phyloP scores from a whole-genome alignment of 2,329 filamentous ascomycete genomes.

The Trichoderma afroharzianum region DNA sequence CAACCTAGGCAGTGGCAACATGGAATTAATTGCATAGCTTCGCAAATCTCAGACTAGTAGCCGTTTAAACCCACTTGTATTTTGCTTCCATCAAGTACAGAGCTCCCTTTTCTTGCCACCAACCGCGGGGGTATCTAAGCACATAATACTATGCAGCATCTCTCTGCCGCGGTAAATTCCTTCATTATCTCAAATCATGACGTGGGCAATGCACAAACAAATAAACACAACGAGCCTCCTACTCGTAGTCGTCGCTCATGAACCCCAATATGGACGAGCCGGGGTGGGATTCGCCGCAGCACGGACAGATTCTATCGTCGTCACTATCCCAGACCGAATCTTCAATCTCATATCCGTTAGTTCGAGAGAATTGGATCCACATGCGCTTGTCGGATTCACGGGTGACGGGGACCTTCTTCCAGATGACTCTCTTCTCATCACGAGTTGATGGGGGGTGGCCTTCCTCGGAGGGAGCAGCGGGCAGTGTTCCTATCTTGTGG shows the following conservation, averaged over 20 bases:
- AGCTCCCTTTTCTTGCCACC: conserved; percentile 9
- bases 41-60: neutral
- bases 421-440: conserved; percentile 45
- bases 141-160: conserved; percentile 14
- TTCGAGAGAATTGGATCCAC: conserved; percentile 48
- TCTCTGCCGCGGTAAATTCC: conserved; percentile 10
- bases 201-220: neutral
- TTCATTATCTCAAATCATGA: conserved; percentile 14
- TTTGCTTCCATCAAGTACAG: conserved; percentile 1
- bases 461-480: conserved; percentile 40
- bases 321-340: conserved; percentile 32
- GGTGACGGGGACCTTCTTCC: conserved; percentile 46
- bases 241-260: conserved; percentile 27
- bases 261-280: conserved; percentile 34
- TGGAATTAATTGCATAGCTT: neutral
- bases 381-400: conserved; percentile 39
- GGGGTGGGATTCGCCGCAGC: conserved; percentile 39
- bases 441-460: conserved; percentile 42
- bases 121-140: conserved; percentile 18
- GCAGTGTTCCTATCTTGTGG: conserved; percentile 33
- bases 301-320: conserved; percentile 38
- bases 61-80: conserved; percentile 9
- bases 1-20: neutral
- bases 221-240: conserved; percentile 6
- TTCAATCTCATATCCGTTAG: conserved; percentile 36